A percentile compares a stretch with the other conserved stretches of the same genome.
phyloP scores from a whole-genome alignment of 371 early-diverging fungal species.

The Rhizopus arrhizus region DNA sequence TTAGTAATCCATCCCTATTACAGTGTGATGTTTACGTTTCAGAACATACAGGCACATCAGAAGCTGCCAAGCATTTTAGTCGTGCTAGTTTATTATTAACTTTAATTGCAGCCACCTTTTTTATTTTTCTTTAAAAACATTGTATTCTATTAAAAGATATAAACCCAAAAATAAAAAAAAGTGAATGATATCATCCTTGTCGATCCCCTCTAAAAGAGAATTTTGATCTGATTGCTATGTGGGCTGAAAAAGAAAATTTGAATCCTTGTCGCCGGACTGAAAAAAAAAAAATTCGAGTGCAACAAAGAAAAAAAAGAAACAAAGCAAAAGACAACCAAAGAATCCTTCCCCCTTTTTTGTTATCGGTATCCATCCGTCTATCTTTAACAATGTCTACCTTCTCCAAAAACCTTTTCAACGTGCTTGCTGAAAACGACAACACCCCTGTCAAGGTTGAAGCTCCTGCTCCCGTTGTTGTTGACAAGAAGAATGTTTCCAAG shows the following conservation, averaged over 20 bases:
- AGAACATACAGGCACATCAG: background rate
- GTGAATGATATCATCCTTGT: background rate
- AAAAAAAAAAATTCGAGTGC: too few species aligned
- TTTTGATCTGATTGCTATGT: too few species aligned
- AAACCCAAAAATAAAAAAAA: background rate
- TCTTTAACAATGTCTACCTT: conserved; percentile 49
- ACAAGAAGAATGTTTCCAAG: conserved; percentile 35
- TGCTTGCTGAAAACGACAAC: conserved; percentile 64
- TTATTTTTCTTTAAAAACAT: conserved; percentile 17
- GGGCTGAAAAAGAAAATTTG: too few species aligned
- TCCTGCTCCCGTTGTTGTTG: conserved; percentile 21
- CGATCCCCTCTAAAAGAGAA: too few species aligned
- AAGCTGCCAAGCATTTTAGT: conserved; percentile 10
- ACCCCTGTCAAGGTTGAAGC: conserved; percentile 42
- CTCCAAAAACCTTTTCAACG: conserved; percentile 65
- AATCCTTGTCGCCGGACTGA: too few species aligned
- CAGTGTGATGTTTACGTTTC: conserved; percentile 28
- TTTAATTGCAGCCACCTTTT: conserved; percentile 21
- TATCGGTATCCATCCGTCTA: conserved; percentile 37
- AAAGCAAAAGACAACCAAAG: background rate
- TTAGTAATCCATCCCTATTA: conserved; percentile 15
- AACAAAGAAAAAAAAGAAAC: too few species aligned
- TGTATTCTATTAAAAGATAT: background rate
- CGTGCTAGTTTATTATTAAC: conserved; percentile 17
- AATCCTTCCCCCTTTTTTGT: conserved; percentile 24